Evolutionary conservation across 768 basidiomycete genomes (phyloP), one percentile per base, ranked within the genome.

Genomic region (Fibroporia radiculosa): DNA sequence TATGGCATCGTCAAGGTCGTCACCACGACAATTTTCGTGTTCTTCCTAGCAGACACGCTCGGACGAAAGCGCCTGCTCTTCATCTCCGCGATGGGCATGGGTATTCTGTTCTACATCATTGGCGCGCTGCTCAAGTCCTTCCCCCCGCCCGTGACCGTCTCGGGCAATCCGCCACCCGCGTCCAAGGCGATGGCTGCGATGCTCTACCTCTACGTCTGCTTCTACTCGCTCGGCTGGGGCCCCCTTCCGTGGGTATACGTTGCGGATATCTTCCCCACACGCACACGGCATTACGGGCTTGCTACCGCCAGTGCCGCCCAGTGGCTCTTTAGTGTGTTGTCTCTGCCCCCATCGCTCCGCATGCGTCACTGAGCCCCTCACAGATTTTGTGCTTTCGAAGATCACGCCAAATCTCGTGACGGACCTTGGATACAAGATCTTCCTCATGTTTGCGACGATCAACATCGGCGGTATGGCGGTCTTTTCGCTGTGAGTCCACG

Each of bases 151-250:
- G 69, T 70, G 3, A 53, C 62, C 2, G 53, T 45, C 6, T 55
- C 66, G 5, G 58, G 57, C 12, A 46, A 46, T 34, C 65, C 61
- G 6, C 60, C 80, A 0, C 69, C 78, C 0, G 71, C 79, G 14
- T 70, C 69, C 1, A 79, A 83, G 59, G 90, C 73, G 1, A 92
- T 91, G 89, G 88, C 89, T 3, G 85, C 78, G 2, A 77, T 89
- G 77, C 63, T 92, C 23, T 93, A 92, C 58, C 76, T 92, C 43
- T 93, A 86, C 55, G 86, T 90, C 33, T 82, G 81, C 60, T 90
- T 90, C 63, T 92, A 91, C 62, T 85, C 82, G 3, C 83, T 90
- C 77, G 86, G 85, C 29, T 88, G 85, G 81, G 89, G 87, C 16
- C 79, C 78, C n/a, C 61, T 72, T 11, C 83, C 74, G 13, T 73